Evolutionary conservation across 129 eudicot genomes (phyloP), one percentile per base, ranked within the genome.

Genomic region (Centrapalus pauciflorus): DNA sequence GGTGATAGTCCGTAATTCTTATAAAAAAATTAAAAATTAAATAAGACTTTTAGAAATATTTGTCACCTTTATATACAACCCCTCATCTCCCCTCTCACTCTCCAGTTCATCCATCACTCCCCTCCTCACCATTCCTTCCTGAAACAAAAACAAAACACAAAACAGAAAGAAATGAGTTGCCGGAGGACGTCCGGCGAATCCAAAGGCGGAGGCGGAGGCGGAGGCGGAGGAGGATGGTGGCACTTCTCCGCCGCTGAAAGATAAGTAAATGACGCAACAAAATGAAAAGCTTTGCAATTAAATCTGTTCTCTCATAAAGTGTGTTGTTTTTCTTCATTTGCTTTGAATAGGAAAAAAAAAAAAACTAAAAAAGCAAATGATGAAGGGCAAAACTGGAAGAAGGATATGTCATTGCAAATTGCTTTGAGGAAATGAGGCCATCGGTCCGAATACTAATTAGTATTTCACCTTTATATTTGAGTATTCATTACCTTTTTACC

Each of bases 381-480:
- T 48, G 69, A 73, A 55, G 73, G 73, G 73, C 57, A 32, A 55
- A 66, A 56, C 21, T 1, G 67, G 73, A 66, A 74, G 67, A 56
- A 59, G 8, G 32, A 32, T 30, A 32, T 32, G 66, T 11, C 24
- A 16, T 66, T 74, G 68, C 79, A 74, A n/a, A 41, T 13, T 66
- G 73, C 73, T 55, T 66, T 45, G 73, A 74, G 79, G 79, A 66
- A 65, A 20, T 74, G 79, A 74, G 79, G 79, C 79, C 79, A 74
- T 14, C 61, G 79, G 79, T 74, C 73, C 79, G 79, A 56, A 32
- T 74, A 43, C 14, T 32, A 34, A n/a, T n/a, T n/a, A n/a, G n/a
- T n/a, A n/a, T n/a, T 17, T 30, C 43, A 52, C 72, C 41, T 65
- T 65, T 66, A 32, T 65, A 29, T 43, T 43, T 4, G 59, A 65